Evolutionary conservation across 352 stramenopile genomes (phyloP).

Genomic region (Globisporangium lucens): DNA sequence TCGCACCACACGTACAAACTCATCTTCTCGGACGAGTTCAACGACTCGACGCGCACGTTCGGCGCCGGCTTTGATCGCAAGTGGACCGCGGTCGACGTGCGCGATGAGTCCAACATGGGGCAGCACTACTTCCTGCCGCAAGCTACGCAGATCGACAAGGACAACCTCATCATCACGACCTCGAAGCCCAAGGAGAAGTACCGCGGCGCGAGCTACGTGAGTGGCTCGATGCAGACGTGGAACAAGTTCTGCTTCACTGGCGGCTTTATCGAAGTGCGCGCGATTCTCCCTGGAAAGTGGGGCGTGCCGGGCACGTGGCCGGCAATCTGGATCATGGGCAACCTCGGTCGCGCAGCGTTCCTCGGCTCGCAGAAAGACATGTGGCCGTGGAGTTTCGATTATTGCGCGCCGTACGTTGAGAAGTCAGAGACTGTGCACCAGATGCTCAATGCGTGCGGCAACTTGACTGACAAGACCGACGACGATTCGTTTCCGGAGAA

Average conservation of each 20-base stretch:
- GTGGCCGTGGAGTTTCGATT: slow-evolving; percentile 97
- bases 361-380: slow-evolving; percentile 90
- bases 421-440: slow-evolving; percentile 90
- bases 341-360: slow-evolving; percentile 95
- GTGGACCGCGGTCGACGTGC: slow-evolving; percentile 96
- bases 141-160: slow-evolving; percentile 90
- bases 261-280: slow-evolving; percentile 93
- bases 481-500: slow-evolving; percentile 74
- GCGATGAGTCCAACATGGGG: slow-evolving; percentile 92
- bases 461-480: slow-evolving; percentile 93
- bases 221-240: slow-evolving; percentile 95
- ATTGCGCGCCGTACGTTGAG: slow-evolving; percentile 82
- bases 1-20: slow-evolving; percentile 66
- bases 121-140: slow-evolving; percentile 96
- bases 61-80: slow-evolving; percentile 92
- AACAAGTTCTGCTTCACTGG: slow-evolving; percentile 99
- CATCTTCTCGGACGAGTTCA: slow-evolving; percentile 98
- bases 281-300: slow-evolving; percentile 93
- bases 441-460: slow-evolving; percentile 92
- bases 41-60: slow-evolving; percentile 91
- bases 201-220: slow-evolving; percentile 76
- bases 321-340: slow-evolving; percentile 97
- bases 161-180: slow-evolving; percentile 92
- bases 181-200: slow-evolving; percentile 84
- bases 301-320: slow-evolving; percentile 95